Percentiles rank a stretch among this genome's conserved stretches.
These are phyloP conservation scores for Cyberlindnera meyerae DNA, from an alignment of 805 yeast species.

Conservation along the genomic window DNA sequence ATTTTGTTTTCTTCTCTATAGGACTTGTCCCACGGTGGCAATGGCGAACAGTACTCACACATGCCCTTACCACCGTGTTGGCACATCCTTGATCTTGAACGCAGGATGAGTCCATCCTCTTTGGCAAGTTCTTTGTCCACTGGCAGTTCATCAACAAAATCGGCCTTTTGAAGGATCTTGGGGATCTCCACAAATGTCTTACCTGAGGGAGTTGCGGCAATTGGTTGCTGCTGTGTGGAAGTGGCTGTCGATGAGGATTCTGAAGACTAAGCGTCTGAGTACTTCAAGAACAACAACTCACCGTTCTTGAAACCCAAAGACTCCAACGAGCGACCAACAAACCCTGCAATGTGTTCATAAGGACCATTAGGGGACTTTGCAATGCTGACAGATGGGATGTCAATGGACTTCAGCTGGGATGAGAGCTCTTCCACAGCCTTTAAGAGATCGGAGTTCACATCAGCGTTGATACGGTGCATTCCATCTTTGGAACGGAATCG, in stretches of 20 bases:
- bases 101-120: slow-evolving; percentile 65
- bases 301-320: slow-evolving; percentile 44
- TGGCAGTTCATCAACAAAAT: slow-evolving; percentile 45
- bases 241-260: slow-evolving; percentile 2
- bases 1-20: slow-evolving; percentile 72
- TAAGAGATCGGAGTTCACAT: slow-evolving; percentile 39
- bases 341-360: slow-evolving; percentile 22
- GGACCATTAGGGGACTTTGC: slow-evolving; percentile 23
- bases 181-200: slow-evolving; percentile 14
- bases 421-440: slow-evolving; percentile 38
- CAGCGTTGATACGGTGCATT: slow-evolving; percentile 60
- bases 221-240: slow-evolving; percentile 2
- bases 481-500: slow-evolving; percentile 86
- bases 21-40: slow-evolving; percentile 89
- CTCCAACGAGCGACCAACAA: slow-evolving; percentile 28
- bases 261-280: slow-evolving; percentile 5
- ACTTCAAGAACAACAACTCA: slow-evolving; percentile 39
- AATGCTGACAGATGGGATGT: slow-evolving; percentile 24
- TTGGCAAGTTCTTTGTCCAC: slow-evolving; percentile 65
- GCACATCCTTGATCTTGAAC: slow-evolving; percentile 62
- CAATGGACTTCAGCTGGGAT: slow-evolving; percentile 22
- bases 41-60: slow-evolving; percentile 96
- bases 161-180: slow-evolving; percentile 10
- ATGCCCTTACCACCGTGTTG: slow-evolving; percentile 89
- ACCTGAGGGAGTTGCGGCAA: slow-evolving; percentile 6